Conservation (phyloP, 768 basidiomycete species). For the Agrocybe chaxingu region DNA sequence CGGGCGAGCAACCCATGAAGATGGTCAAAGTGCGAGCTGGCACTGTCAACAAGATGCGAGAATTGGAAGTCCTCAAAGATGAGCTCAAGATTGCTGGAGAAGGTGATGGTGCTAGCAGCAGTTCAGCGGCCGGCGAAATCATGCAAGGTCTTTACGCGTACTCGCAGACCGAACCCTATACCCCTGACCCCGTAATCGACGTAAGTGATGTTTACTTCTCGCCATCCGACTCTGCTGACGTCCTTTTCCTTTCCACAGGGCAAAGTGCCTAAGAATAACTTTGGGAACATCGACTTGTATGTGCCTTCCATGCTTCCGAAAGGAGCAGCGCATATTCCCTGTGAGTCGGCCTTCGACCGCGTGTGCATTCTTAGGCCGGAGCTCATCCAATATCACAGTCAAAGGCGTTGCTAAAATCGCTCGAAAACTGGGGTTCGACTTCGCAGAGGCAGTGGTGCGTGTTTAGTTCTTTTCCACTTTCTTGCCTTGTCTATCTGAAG, state of each 20-base stretch:
- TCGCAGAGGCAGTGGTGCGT: constrained; percentile 93
- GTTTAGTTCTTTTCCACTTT: not conserved
- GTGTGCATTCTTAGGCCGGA: not conserved
- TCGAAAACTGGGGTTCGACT: constrained; percentile 81
- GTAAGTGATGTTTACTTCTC: constrained; percentile 42
- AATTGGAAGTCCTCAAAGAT: constrained; percentile 47
- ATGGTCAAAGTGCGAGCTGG: constrained; percentile 81
- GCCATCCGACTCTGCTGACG: not conserved
- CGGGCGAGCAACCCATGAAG: constrained; percentile 84
- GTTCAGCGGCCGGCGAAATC: constrained; percentile 33
- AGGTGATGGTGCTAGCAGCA: constrained; percentile 28
- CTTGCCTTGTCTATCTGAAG: constrained; percentile 2
- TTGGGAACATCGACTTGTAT: constrained; percentile 96
- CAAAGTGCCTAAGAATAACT: constrained; percentile 89
- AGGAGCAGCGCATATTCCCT: constrained; percentile 87
- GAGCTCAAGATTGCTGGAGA: constrained; percentile 39
- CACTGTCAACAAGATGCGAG: constrained; percentile 76
- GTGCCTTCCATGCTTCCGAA: constrained; percentile 90
- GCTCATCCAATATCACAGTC: constrained; percentile 37
- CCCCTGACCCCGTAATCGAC: constrained; percentile 78
- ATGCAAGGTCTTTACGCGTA: constrained; percentile 88
- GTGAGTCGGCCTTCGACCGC: constrained; percentile 44
- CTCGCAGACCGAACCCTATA: constrained; percentile 80
- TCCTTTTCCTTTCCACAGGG: constrained; percentile 50
- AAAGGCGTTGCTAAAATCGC: constrained; percentile 90